A percentile compares a stretch with the other conserved stretches of the same genome.
These are phyloP conservation scores for Boletus rufocinnamomeus DNA, from an alignment of 768 basidiomycete genomes.

Conservation along the genomic window DNA sequence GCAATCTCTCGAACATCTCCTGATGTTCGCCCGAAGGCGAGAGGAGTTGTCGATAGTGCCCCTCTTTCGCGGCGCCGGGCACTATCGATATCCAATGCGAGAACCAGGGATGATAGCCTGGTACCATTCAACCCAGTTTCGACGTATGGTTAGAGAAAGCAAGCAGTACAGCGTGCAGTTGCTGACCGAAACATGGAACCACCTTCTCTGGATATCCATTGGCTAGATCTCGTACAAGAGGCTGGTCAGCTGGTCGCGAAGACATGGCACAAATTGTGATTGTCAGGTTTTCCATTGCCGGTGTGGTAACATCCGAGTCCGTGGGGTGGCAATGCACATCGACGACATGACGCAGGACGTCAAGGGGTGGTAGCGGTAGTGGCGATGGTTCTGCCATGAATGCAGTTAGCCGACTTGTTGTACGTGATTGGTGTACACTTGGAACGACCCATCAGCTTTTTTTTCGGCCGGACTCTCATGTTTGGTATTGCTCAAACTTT, in stretches of 20 bases:
- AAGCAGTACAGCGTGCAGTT: constrained; percentile 10
- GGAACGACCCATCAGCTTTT: neutral
- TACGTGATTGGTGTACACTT: neutral
- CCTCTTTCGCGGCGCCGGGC: constrained; percentile 51
- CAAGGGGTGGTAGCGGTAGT: constrained; percentile 27
- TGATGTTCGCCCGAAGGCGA: constrained; percentile 40
- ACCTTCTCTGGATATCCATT: constrained; percentile 61
- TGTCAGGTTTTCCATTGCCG: constrained; percentile 54
- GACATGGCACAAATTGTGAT: constrained; percentile 88
- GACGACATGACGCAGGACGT: constrained; percentile 66
- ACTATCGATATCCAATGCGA: constrained; percentile 68
- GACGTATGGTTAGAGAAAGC: constrained; percentile 12
- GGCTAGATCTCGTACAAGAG: constrained; percentile 67
- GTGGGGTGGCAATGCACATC: constrained; percentile 96
- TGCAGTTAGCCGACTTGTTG: neutral
- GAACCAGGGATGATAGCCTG: constrained; percentile 96
- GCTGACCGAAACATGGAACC: constrained; percentile 87
- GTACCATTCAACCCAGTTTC: constrained; percentile 9
- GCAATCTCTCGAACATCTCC: constrained; percentile 54
- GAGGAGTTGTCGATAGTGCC: constrained; percentile 78
- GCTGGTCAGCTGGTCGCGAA: constrained; percentile 64
- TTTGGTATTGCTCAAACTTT: constrained; percentile 13
- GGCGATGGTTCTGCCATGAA: neutral
- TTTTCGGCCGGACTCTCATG: constrained; percentile 15
- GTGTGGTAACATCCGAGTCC: constrained; percentile 56